phyloP scores from a whole-genome alignment of 208 protist genomes.

The Porcisia deanei region DNA sequence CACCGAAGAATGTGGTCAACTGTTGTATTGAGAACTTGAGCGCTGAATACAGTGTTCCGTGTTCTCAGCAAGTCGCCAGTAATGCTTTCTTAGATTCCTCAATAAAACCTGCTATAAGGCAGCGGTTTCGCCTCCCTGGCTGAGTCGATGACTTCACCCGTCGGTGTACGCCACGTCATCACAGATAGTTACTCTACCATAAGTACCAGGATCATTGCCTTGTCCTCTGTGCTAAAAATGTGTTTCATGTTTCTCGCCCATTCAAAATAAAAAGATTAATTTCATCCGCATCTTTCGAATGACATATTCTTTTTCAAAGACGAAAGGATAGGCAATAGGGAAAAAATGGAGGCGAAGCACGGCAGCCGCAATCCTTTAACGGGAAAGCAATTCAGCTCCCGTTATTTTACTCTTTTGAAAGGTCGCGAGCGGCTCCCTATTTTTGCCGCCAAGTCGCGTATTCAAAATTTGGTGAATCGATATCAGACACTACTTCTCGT shows the following conservation, averaged over 20 bases:
- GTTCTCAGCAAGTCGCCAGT: not conserved
- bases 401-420: constrained; percentile 55
- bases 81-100: not conserved
- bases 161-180: not conserved
- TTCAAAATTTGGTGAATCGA: constrained; percentile 89
- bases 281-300: not conserved
- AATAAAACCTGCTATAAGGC: not conserved
- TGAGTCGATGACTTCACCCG: not conserved
- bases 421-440: constrained; percentile 69
- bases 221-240: not conserved
- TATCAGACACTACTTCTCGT: constrained; percentile 92
- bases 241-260: not conserved
- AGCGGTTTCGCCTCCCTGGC: not conserved
- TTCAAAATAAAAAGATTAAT: not conserved
- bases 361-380: constrained; percentile 50
- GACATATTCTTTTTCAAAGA: not conserved
- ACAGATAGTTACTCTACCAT: not conserved
- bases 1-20: not conserved
- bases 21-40: not conserved
- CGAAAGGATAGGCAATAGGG: not conserved
- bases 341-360: constrained; percentile 4
- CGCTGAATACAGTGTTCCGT: not conserved
- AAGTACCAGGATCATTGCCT: not conserved
- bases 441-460: constrained; percentile 68
- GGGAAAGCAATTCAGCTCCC: constrained; percentile 48